Conservation (phyloP, 73 alveolate genomes). For the Tetrahymena malaccensis region DNA sequence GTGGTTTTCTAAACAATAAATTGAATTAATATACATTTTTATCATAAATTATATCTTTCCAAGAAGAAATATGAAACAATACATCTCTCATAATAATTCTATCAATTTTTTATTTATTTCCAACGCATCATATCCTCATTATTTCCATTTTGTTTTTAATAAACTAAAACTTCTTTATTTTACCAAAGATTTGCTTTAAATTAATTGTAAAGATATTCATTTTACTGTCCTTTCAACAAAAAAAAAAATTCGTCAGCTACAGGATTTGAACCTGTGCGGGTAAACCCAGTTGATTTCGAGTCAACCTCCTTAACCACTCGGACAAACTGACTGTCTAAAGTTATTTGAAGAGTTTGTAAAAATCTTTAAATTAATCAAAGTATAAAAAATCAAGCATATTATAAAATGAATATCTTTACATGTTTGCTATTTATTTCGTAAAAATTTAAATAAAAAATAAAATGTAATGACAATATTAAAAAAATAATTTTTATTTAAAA, state of each 20-base stretch:
- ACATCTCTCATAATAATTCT: not conserved
- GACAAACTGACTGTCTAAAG: conserved; percentile 30
- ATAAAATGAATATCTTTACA: too few relatives aligned
- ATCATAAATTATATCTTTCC: not conserved
- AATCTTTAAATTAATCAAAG: not conserved
- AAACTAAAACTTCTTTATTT: not conserved
- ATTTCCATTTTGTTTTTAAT: not conserved
- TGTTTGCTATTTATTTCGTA: too few relatives aligned
- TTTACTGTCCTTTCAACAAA: not conserved
- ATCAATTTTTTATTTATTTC: not conserved
- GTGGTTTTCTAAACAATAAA: not conserved
- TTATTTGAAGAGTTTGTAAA: not conserved
- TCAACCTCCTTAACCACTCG: conserved; percentile 51
- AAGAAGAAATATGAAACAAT: not conserved
- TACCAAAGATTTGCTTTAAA: not conserved
- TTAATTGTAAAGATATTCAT: not conserved
- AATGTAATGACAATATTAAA: too few relatives aligned
- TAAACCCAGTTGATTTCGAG: conserved; percentile 47
- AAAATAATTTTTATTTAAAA: too few relatives aligned
- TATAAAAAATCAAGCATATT: not conserved
- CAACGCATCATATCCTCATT: not conserved
- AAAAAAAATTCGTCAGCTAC: conserved; percentile 36
- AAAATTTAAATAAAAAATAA: too few relatives aligned
- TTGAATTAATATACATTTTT: not conserved
- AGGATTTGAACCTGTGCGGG: conserved; percentile 49